Conservation (phyloP, 1,284 basidiomycete genomes). For the Fistulinella staudtii region DNA sequence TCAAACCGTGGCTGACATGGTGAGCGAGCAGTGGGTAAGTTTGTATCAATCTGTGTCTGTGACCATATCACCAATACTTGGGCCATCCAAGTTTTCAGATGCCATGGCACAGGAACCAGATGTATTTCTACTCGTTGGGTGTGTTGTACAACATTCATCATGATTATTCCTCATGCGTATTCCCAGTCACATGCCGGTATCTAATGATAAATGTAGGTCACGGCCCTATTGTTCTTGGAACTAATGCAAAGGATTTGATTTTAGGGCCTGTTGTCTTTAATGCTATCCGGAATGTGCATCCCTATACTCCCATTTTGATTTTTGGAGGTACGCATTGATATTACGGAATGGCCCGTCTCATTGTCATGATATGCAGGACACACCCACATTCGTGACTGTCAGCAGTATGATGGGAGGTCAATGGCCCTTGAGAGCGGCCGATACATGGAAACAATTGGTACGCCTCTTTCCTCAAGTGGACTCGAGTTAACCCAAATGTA, state of each 20-base stretch:
- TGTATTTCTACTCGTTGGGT: conserved; percentile 73
- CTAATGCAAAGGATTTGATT: neutral
- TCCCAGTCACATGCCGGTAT: conserved; percentile 66
- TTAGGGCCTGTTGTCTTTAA: conserved; percentile 68
- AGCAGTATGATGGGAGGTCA: conserved; percentile 57
- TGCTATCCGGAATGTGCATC: conserved; percentile 69
- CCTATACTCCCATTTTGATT: conserved; percentile 72
- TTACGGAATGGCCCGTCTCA: neutral
- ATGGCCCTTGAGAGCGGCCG: conserved; percentile 78
- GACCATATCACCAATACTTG: neutral
- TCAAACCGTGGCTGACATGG: conserved; percentile 69
- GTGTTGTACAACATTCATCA: conserved; percentile 15
- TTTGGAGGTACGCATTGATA: conserved; percentile 52
- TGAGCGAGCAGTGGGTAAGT: conserved; percentile 67
- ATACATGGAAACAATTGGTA: conserved; percentile 85
- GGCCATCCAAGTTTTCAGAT: conserved; percentile 59
- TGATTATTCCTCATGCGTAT: neutral
- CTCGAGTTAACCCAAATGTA: neutral
- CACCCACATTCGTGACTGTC: conserved; percentile 75
- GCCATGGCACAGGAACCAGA: conserved; percentile 80
- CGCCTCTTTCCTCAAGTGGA: conserved; percentile 10
- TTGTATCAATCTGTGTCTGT: neutral
- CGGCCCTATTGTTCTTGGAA: neutral
- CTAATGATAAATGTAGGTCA: conserved; percentile 54
- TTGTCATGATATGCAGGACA: conserved; percentile 45